Conservation (phyloP, 768 basidiomycete genomes). For the Boletus edulis region DNA sequence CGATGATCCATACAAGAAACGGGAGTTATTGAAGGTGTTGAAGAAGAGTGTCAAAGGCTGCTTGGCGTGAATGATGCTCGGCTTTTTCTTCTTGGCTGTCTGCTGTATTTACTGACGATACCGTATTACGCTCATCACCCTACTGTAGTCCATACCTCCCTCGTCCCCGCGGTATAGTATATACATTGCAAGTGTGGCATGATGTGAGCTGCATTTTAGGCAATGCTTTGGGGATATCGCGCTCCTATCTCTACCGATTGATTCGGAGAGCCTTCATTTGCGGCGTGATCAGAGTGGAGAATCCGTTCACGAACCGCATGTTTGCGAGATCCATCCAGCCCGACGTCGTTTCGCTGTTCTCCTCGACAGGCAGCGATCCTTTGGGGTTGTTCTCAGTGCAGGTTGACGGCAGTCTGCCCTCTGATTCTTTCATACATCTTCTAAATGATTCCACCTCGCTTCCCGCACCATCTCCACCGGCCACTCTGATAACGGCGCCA, state of each 20-base stretch:
- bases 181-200: not conserved
- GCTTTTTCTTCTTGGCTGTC: not conserved
- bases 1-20: constrained; percentile 49
- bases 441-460: constrained; percentile 56
- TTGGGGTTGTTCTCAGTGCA: constrained; percentile 51
- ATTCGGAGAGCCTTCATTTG: constrained; percentile 15
- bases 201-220: not conserved
- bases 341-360: constrained; percentile 66
- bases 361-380: constrained; percentile 65
- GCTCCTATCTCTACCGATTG: not conserved
- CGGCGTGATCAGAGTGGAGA: constrained; percentile 17
- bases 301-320: constrained; percentile 33
- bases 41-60: constrained; percentile 41
- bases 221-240: not conserved
- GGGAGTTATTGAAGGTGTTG: constrained; percentile 53
- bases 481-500: constrained; percentile 44
- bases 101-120: constrained; percentile 16
- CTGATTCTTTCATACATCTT: constrained; percentile 65
- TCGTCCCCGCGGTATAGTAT: not conserved
- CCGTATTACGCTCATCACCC: not conserved
- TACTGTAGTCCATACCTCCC: constrained; percentile 11
- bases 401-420: constrained; percentile 47
- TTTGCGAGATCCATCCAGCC: constrained; percentile 61
- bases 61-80: constrained; percentile 12
- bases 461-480: constrained; percentile 46